These are phyloP conservation scores for Vanderwaltozyma tropicalis DNA, from an alignment of 805 yeast genomes.

Conservation along the genomic window DNA sequence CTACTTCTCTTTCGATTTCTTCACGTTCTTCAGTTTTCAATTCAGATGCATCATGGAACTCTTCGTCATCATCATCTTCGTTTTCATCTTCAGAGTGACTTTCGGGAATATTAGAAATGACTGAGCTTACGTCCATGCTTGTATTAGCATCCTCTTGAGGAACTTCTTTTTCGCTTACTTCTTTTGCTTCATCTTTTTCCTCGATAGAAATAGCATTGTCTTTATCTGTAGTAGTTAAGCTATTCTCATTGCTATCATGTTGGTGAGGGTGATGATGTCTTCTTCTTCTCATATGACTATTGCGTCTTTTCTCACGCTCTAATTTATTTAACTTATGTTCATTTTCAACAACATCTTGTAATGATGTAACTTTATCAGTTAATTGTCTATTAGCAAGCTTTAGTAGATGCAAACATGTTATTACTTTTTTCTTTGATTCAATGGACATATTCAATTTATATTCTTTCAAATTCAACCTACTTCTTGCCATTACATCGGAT, in stretches of 20 bases:
- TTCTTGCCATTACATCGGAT: constrained; percentile 28
- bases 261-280: constrained; percentile 8
- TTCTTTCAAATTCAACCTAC: constrained; percentile 30
- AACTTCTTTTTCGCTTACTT: constrained; percentile 8
- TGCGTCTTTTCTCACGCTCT: constrained; percentile 4
- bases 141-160: constrained; percentile 11
- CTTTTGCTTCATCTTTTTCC: background rate
- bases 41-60: constrained; percentile 29
- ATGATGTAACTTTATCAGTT: constrained; percentile 50
- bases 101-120: too few species aligned
- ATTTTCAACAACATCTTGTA: constrained; percentile 48
- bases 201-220: background rate
- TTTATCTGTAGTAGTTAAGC: background rate
- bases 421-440: constrained; percentile 66
- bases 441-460: constrained; percentile 36
- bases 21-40: constrained; percentile 19
- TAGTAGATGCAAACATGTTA: constrained; percentile 69
- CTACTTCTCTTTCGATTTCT: constrained; percentile 68
- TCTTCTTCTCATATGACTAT: background rate
- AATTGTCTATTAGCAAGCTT: constrained; percentile 74
- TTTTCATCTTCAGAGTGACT: constrained; percentile 6
- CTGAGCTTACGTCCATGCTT: too few species aligned
- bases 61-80: constrained; percentile 21
- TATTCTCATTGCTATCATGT: too few species aligned
- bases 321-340: constrained; percentile 24